A percentile compares a stretch with the other conserved stretches of the same genome.
Evolutionary conservation across 495 filamentous ascomycete species (phyloP).

Genomic region (Parathielavia appendiculata): DNA sequence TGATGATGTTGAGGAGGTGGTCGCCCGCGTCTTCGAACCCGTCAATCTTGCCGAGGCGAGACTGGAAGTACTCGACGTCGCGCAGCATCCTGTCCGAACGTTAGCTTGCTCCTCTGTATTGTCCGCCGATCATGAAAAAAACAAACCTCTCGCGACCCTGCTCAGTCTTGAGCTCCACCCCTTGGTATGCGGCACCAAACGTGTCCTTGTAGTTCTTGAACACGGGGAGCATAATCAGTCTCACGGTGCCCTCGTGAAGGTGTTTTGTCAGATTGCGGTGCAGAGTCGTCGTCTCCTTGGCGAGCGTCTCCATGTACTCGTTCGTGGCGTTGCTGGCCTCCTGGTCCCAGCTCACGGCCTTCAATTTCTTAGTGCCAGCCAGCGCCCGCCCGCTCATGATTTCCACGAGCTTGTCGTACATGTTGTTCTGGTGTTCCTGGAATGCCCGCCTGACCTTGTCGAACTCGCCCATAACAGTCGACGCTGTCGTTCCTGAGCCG

Average conservation of each 20-base stretch:
- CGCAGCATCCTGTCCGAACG: constrained; percentile 60
- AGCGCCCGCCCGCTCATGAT: constrained; percentile 83
- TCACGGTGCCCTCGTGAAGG: constrained; percentile 69
- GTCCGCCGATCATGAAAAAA: too few relatives aligned
- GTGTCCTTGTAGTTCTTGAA: constrained; percentile 83
- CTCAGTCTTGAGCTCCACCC: constrained; percentile 60
- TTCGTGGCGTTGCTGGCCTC: constrained; percentile 41
- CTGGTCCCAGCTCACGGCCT: constrained; percentile 67
- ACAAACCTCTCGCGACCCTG: constrained; percentile 67
- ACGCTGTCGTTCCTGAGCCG: constrained; percentile 44
- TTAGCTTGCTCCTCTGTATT: too few relatives aligned
- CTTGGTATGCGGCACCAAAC: constrained; percentile 68
- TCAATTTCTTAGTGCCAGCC: constrained; percentile 68
- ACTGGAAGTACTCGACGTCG: constrained; percentile 73
- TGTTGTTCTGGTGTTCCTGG: constrained; percentile 88
- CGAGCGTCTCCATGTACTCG: constrained; percentile 85
- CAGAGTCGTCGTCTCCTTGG: constrained; percentile 81
- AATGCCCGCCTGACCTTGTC: constrained; percentile 85
- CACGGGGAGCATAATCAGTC: constrained; percentile 85
- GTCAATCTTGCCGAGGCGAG: constrained; percentile 69
- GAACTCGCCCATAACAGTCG: constrained; percentile 71
- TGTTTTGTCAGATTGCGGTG: constrained; percentile 85
- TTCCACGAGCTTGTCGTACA: constrained; percentile 91
- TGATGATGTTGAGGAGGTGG: constrained; percentile 61
- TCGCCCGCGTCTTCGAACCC: constrained; percentile 69